Evolutionary conservation across 371 early-diverging fungal genomes (phyloP).

Genomic region (Nematocida displodere): DNA sequence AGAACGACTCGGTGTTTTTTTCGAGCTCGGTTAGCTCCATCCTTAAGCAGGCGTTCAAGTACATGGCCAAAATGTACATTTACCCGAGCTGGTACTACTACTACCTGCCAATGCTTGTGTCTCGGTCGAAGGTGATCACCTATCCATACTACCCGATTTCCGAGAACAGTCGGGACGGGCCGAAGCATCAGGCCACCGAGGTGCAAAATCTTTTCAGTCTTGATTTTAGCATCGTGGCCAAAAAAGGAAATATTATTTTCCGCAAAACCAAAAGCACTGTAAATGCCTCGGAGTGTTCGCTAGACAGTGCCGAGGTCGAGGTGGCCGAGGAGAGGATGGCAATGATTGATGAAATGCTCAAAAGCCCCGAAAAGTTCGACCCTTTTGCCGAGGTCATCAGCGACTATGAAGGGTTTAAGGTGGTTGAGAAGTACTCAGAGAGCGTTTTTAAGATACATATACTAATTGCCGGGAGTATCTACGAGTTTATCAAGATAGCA

Average conservation of each 20-base stretch:
- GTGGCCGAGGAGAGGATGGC: conserved; percentile 35
- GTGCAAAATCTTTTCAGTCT: conserved; percentile 47
- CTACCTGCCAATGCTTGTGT: conserved; percentile 56
- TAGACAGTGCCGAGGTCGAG: conserved; percentile 47
- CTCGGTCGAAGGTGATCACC: conserved; percentile 41
- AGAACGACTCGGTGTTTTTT: conserved; percentile 50
- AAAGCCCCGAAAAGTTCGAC: conserved; percentile 14
- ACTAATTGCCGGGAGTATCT: conserved; percentile 14
- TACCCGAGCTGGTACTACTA: conserved; percentile 60
- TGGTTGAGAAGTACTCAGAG: conserved; percentile 15
- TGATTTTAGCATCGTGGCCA: conserved; percentile 56
- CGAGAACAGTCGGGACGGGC: conserved; percentile 17
- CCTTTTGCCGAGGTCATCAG: conserved; percentile 57
- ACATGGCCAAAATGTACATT: conserved; percentile 50
- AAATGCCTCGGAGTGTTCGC: conserved; percentile 38
- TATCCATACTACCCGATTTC: conserved; percentile 41
- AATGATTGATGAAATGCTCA: conserved; percentile 48
- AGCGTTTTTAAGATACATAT: conserved; percentile 44
- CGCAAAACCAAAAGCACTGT: conserved; percentile 53
- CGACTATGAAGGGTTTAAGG: conserved; percentile 39
- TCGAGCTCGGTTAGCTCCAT: conserved; percentile 56
- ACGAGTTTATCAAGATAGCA: conserved; percentile 57
- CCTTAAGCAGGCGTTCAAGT: conserved; percentile 46
- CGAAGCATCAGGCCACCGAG: conserved; percentile 36
- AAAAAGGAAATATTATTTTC: conserved; percentile 36